Evolutionary conservation across 2,329 filamentous ascomycete genomes (phyloP).

Genomic region (Xylaria sp.): DNA sequence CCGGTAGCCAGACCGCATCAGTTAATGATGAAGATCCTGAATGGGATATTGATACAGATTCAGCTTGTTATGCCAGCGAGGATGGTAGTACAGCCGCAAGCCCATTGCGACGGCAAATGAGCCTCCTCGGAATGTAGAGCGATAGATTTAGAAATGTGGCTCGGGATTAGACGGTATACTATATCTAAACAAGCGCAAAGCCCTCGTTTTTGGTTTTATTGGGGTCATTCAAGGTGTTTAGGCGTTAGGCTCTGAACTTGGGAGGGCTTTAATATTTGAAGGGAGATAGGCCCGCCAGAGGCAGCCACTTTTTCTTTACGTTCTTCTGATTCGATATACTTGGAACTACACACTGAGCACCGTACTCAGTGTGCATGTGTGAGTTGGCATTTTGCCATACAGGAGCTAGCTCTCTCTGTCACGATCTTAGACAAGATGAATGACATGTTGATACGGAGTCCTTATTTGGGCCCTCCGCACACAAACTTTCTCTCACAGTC

Average conservation of each 20-base stretch:
- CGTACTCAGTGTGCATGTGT: background rate
- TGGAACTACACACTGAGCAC: slow-evolving; percentile 6
- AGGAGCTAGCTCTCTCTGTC: background rate
- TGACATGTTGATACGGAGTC: background rate
- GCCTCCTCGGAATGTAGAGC: slow-evolving; percentile 68
- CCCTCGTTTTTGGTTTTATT: slow-evolving; percentile 16
- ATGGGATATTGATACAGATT: slow-evolving; percentile 97
- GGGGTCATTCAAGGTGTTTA: slow-evolving; percentile 24
- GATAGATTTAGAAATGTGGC: slow-evolving; percentile 36
- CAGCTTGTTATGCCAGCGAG: slow-evolving; percentile 76
- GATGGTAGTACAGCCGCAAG: slow-evolving; percentile 75
- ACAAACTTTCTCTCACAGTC: background rate
- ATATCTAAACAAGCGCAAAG: slow-evolving; percentile 27
- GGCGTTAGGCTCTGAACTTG: slow-evolving; percentile 16
- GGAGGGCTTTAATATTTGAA: background rate
- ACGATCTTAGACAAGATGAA: slow-evolving; percentile 18
- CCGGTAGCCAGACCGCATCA: slow-evolving; percentile 59
- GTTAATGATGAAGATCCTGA: slow-evolving; percentile 68
- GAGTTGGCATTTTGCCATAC: background rate
- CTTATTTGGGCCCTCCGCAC: background rate
- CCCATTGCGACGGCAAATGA: slow-evolving; percentile 78
- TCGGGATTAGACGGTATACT: slow-evolving; percentile 32
- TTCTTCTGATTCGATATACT: slow-evolving; percentile 9
- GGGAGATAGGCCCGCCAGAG: slow-evolving; percentile 2
- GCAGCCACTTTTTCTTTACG: slow-evolving; percentile 12